Evolutionary conservation across 2,329 filamentous ascomycete genomes (phyloP).

Genomic region (Trichophyton benhamiae): DNA sequence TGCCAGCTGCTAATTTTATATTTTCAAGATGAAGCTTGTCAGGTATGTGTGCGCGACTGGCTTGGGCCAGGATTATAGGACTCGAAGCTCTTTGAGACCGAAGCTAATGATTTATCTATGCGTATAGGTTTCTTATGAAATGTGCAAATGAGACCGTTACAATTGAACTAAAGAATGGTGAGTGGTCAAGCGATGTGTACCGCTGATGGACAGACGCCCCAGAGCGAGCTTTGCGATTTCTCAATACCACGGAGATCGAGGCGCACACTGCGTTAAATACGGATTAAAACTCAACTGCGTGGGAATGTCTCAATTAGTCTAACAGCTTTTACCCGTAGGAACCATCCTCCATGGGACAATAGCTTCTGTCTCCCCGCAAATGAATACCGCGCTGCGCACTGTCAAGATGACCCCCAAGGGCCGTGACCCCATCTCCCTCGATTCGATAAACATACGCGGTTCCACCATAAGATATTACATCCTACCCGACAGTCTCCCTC

Average conservation of each 20-base stretch:
- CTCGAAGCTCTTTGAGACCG: too few relatives aligned
- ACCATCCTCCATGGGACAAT: constrained; percentile 96
- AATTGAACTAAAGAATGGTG: constrained; percentile 96
- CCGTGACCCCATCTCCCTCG: constrained; percentile 75
- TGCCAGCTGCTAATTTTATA: neutral
- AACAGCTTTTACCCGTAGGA: constrained; percentile 40
- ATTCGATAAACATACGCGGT: constrained; percentile 93
- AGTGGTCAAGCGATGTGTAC: neutral
- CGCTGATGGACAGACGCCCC: neutral
- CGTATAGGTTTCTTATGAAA: constrained; percentile 89
- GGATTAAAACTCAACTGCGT: neutral
- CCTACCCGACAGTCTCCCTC: constrained; percentile 83
- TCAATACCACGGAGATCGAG: neutral
- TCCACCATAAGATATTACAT: constrained; percentile 95
- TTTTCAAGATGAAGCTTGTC: constrained; percentile 80
- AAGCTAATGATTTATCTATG: neutral
- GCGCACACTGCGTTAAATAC: neutral
- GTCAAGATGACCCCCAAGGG: constrained; percentile 93
- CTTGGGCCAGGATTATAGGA: neutral
- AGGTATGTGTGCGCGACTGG: constrained; percentile 49
- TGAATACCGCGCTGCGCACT: constrained; percentile 92
- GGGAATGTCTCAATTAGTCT: neutral
- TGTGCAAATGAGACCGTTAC: constrained; percentile 98
- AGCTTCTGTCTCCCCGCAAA: constrained; percentile 89
- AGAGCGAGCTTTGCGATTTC: neutral